Evolutionary conservation across 768 basidiomycete species (phyloP), one percentile per base, ranked within the genome.

Genomic region (Suillus placidus): DNA sequence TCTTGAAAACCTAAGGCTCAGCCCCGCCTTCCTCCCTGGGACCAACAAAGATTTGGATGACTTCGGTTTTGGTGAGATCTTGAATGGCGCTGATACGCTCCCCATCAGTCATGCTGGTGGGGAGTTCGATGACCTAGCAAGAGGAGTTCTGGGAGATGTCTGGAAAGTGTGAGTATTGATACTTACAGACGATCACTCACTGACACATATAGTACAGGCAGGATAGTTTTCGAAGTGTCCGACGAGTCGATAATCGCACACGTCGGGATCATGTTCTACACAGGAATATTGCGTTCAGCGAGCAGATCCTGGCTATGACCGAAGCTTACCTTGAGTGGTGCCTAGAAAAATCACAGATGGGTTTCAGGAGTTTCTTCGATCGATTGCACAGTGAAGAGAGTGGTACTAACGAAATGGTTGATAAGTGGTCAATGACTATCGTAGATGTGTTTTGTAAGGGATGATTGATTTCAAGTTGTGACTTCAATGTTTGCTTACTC

Each of bases 71-170:
- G n/a, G n/a, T n/a, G n/a, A n/a, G n/a, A n/a, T n/a, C n/a, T n/a
- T n/a, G n/a, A n/a, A n/a, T n/a, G n/a, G n/a, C n/a, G n/a, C n/a
- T n/a, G n/a, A n/a, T n/a, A 2, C 10, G 9, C 37, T 65, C 26
- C 14, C 20, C 20, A 65, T 61, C 30, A 65, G 64, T 20, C 64
- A 65, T 20, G 64, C 61, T 63, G 64, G 64, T n/a, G 64, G 64
- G 30, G 64, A 65, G 58, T 65, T 65, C 13, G n/a, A 13, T 14
- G 60, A 37, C n/a, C 60, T 65, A 0, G 38, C 64, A 14, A 30
- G 49, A 45, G n/a, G 37, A 7, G 8, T 65, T 26, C 30, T 35
- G 0, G 13, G 60, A 6, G 64, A 65, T 6, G 16, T 65, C n/a
- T 65, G 57, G 60, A 45, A 16, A 30, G 10, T 40, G 60, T 61